These are phyloP conservation scores for Lepidium africanum DNA, from an alignment of 345 rosid genomes.

Conservation along the genomic window DNA sequence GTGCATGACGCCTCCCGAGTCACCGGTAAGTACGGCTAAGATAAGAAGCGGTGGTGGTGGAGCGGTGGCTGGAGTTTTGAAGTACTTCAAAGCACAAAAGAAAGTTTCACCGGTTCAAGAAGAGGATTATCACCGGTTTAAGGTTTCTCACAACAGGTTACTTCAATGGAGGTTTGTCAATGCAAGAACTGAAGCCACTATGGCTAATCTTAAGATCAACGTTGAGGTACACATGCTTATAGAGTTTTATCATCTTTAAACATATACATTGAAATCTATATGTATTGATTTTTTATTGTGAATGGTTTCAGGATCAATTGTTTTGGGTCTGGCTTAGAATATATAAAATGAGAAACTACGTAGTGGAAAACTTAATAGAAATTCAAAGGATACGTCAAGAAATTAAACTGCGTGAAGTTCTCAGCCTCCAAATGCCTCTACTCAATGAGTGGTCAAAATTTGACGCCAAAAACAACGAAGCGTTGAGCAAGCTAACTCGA, in stretches of 20 bases:
- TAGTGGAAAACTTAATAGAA: slow-evolving; percentile 36
- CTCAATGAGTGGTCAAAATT: slow-evolving; percentile 48
- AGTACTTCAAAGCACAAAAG: slow-evolving; percentile 58
- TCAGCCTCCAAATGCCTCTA: slow-evolving; percentile 38
- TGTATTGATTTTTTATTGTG: not conserved
- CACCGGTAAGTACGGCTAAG: slow-evolving; percentile 14
- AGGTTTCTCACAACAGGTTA: slow-evolving; percentile 39
- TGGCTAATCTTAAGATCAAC: slow-evolving; percentile 22
- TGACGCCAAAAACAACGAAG: slow-evolving; percentile 46
- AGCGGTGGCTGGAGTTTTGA: slow-evolving; percentile 52
- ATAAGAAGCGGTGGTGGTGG: slow-evolving; percentile 32
- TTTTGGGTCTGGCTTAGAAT: slow-evolving; percentile 49
- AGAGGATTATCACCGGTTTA: slow-evolving; percentile 44
- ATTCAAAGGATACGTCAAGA: slow-evolving; percentile 33
- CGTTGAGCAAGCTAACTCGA: slow-evolving; percentile 46
- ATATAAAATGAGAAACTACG: slow-evolving; percentile 31
- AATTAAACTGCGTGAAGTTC: slow-evolving; percentile 35
- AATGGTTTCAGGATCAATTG: slow-evolving; percentile 40
- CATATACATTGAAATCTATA: not conserved
- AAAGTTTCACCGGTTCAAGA: slow-evolving; percentile 45
- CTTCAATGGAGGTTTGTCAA: slow-evolving; percentile 61
- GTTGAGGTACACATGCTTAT: slow-evolving; percentile 36
- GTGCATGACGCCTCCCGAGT: slow-evolving; percentile 25
- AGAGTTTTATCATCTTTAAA: not conserved
- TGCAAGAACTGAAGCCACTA: slow-evolving; percentile 44